These are phyloP conservation scores for Cystobasidium sp. DNA, from an alignment of 1,284 basidiomycete genomes.

Conservation along the genomic window DNA sequence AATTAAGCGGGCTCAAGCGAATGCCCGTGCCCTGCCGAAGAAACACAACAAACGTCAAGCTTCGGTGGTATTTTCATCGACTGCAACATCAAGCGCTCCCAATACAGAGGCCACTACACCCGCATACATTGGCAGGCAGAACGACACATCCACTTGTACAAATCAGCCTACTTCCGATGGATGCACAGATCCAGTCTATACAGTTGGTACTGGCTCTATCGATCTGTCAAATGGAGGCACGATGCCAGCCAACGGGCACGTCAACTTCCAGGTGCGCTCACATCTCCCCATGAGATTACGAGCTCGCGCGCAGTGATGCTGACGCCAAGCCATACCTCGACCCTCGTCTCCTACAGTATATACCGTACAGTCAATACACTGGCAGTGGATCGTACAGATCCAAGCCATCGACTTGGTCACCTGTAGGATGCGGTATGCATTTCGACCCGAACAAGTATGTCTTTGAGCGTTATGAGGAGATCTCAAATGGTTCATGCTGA, in stretches of 20 bases:
- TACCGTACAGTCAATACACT: conserved; percentile 25
- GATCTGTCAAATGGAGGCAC: conserved; percentile 6
- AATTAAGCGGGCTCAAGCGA: conserved; percentile 33
- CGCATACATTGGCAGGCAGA: conserved; percentile 14
- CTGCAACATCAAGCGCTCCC: conserved; percentile 17
- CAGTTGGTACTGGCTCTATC: neutral
- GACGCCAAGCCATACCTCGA: neutral
- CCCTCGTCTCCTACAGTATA: conserved; percentile 19
- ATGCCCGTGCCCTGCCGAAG: conserved; percentile 2
- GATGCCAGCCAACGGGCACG: conserved; percentile 24
- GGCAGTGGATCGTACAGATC: conserved; percentile 31
- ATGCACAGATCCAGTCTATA: conserved; percentile 32
- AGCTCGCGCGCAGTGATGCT: neutral
- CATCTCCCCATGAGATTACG: neutral
- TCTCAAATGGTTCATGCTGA: neutral
- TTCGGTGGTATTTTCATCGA: conserved; percentile 8
- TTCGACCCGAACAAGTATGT: conserved; percentile 39
- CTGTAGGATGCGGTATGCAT: conserved; percentile 29
- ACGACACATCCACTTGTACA: conserved; percentile 21
- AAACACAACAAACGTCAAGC: conserved; percentile 13
- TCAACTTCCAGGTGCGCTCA: conserved; percentile 30
- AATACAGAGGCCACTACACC: neutral
- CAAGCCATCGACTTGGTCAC: conserved; percentile 25
- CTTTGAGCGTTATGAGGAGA: neutral
- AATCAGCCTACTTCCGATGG: conserved; percentile 20